phyloP scores from a whole-genome alignment of 768 basidiomycete genomes.

The Agaricus subrufescens region DNA sequence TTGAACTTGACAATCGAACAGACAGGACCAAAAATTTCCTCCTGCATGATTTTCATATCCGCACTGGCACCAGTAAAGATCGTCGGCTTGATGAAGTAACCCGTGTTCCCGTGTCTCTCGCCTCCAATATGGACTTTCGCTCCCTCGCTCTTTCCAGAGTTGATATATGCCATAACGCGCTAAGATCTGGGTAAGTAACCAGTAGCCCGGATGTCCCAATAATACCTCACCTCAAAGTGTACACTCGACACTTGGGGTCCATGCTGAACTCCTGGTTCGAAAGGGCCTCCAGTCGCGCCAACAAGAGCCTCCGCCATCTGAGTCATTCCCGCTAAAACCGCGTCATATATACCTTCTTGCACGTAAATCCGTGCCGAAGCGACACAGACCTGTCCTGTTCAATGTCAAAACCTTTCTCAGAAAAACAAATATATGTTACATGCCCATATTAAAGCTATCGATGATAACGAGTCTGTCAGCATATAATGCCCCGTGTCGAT shows the following conservation, averaged over 20 bases:
- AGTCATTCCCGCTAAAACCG: slow-evolving; percentile 65
- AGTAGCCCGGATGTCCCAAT: too few relatives aligned
- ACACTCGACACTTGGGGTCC: slow-evolving; percentile 76
- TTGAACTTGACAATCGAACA: slow-evolving; percentile 70
- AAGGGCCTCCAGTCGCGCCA: slow-evolving; percentile 58
- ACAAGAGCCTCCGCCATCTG: slow-evolving; percentile 47
- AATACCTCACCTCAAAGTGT: slow-evolving; percentile 38
- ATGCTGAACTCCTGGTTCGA: slow-evolving; percentile 51
- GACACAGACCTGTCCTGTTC: slow-evolving; percentile 60
- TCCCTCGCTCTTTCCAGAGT: slow-evolving; percentile 21
- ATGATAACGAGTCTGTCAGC: too few relatives aligned
- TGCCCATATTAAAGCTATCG: slow-evolving; percentile 5
- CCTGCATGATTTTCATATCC: slow-evolving; percentile 70
- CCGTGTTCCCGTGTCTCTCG: slow-evolving; percentile 18
- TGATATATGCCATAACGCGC: slow-evolving; percentile 36
- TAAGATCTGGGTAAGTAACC: background rate
- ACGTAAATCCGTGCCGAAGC: slow-evolving; percentile 87
- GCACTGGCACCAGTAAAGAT: slow-evolving; percentile 64
- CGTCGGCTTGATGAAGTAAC: slow-evolving; percentile 72
- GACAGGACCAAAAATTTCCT: slow-evolving; percentile 24
- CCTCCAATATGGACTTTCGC: slow-evolving; percentile 13
- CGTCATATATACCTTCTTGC: slow-evolving; percentile 74
- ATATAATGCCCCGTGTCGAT: too few relatives aligned
- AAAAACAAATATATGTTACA: background rate
- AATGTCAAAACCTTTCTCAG: too few relatives aligned